Conservation (phyloP, 495 filamentous ascomycete species). For the Podospora pseudoanserina region DNA sequence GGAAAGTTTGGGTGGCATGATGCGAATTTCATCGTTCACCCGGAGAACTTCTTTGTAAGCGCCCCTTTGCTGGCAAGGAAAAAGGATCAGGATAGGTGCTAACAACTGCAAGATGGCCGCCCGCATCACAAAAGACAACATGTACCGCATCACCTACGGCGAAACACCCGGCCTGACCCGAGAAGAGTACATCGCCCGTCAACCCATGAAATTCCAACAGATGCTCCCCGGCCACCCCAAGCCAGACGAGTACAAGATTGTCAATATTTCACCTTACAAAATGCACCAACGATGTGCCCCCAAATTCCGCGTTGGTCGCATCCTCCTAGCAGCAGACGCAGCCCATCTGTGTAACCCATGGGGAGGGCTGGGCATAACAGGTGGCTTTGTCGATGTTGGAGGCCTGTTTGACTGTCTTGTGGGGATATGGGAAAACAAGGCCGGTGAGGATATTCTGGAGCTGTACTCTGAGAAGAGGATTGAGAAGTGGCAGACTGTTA, state of each 20-base stretch:
- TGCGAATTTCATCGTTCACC: constrained; percentile 52
- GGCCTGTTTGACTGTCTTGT: constrained; percentile 48
- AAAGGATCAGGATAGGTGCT: background rate
- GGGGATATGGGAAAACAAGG: constrained; percentile 43
- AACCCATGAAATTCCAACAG: constrained; percentile 44
- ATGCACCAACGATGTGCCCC: constrained; percentile 53
- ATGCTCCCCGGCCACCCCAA: constrained; percentile 54
- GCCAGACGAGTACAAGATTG: constrained; percentile 48
- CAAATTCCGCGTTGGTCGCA: constrained; percentile 46
- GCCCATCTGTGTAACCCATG: constrained; percentile 53
- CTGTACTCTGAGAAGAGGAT: constrained; percentile 48
- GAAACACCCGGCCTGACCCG: constrained; percentile 42
- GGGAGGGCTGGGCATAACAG: constrained; percentile 53
- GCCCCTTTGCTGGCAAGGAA: background rate
- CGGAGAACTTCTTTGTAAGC: constrained; percentile 26
- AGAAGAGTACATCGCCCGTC: constrained; percentile 47
- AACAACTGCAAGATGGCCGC: constrained; percentile 49
- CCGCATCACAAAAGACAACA: constrained; percentile 48
- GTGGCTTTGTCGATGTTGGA: constrained; percentile 52
- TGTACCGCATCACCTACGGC: constrained; percentile 57
- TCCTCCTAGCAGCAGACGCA: constrained; percentile 57
- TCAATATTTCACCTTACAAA: constrained; percentile 50
- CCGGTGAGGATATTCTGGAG: constrained; percentile 49
- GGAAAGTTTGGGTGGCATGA: constrained; percentile 44
- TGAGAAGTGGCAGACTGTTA: constrained; percentile 45